Base-by-base conservation (phyloP, 441 rosid genomes). In the Erodium moschatum region DNA sequence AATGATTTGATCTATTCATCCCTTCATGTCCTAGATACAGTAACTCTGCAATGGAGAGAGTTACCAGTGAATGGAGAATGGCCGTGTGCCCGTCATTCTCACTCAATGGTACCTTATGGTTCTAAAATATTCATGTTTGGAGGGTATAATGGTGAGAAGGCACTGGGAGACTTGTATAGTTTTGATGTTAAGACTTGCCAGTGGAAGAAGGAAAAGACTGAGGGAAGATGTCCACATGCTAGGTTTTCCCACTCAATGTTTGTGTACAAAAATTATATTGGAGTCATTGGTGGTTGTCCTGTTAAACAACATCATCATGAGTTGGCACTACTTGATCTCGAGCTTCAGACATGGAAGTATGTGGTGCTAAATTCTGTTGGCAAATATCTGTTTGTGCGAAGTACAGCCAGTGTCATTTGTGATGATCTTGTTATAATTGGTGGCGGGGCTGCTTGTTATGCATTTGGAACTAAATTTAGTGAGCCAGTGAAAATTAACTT, bases 361-460 rank as follows among this genome's bases (percentile, higher is more conserved):
- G 83, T 89, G 66, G 81, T 76, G 65, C 81, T 93, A 68, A 76
- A 80, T 73, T 88, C 81, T 70, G 75, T 82, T 72, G 84, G 85
- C 82, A 80, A 81, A 77, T 91, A 88, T 61, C 70, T 93, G 70
- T 81, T 91, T 70, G 96, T 91, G 29, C 92, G 98, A 40, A 75
- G 82, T 81, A 84, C 96, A 42, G 82, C 86, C 76, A 89, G 75
- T 66, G 79, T 91, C 75, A 77, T 87, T 70, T 85, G 85, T 21
- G 85, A 89, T 81, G 84, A 87, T 79, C 95, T 93, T 70, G 74
- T 89, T 5, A 62, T 87, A 78, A 76, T 93, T 79, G 98, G 96
- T 18, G 98, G 98, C 72, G 97, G 98, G 71, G 92, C 96, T 74
- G 86, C 98, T 76, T 93, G 98, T 79, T 91, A 89, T 81, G 98